Conservation (phyloP, 108 stramenopile genomes). For the Cyclotella distinguenda region DNA sequence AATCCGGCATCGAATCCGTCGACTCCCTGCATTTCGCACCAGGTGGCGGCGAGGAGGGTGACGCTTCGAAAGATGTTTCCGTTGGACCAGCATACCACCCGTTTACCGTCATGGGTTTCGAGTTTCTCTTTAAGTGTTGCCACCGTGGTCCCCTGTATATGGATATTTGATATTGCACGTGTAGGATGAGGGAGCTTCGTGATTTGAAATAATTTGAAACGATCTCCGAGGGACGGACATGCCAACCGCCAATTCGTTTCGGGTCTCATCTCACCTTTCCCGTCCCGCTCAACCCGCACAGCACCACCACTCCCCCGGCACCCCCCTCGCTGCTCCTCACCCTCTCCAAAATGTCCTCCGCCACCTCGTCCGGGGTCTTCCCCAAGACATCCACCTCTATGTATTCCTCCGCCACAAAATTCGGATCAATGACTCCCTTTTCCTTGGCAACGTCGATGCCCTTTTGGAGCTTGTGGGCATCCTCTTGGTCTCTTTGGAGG, state of each 20-base stretch:
- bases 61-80: conserved; percentile 87
- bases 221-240: too few relatives aligned
- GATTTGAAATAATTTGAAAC: too few relatives aligned
- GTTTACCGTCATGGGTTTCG: conserved; percentile 51
- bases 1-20: conserved; percentile 54
- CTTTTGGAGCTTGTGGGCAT: conserved; percentile 64
- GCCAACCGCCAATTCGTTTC: too few relatives aligned
- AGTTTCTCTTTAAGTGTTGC: conserved; percentile 64
- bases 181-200: too few relatives aligned
- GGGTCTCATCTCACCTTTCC: conserved; percentile 68
- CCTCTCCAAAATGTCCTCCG: conserved; percentile 59
- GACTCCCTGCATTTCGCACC: conserved; percentile 72
- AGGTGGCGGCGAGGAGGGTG: conserved; percentile 79
- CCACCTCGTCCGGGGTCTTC: conserved; percentile 74
- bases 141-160: conserved; percentile 84
- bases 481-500: conserved; percentile 72
- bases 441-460: conserved; percentile 81
- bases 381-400: conserved; percentile 80
- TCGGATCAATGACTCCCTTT: conserved; percentile 83
- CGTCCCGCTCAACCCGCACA: conserved; percentile 83
- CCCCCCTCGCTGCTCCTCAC: conserved; percentile 22
- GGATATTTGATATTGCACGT: neutral
- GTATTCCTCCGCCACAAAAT: conserved; percentile 77
- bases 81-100: conserved; percentile 85
- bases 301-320: conserved; percentile 71